Evolutionary conservation across 306 rosid species (phyloP).

Genomic region (Cicer yamashitae): DNA sequence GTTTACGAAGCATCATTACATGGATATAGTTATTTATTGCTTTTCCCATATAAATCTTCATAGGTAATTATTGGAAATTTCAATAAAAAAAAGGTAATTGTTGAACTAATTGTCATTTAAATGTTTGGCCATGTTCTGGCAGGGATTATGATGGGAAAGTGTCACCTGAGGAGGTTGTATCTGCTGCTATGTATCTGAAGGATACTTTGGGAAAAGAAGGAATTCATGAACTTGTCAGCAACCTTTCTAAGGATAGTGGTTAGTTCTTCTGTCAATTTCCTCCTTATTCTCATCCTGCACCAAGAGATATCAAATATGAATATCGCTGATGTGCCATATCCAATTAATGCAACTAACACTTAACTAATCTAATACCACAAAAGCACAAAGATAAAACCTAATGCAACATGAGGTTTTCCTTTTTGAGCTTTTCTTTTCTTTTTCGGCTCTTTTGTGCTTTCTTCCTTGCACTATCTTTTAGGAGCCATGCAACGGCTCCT

Average conservation of each 20-base stretch:
- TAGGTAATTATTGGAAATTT: slow-evolving; percentile 15
- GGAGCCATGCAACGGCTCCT: no score
- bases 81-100: background rate
- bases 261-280: slow-evolving; percentile 31
- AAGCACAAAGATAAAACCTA: background rate
- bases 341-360: background rate
- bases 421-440: background rate
- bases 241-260: slow-evolving; percentile 81
- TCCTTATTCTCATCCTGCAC: slow-evolving; percentile 13
- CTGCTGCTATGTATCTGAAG: slow-evolving; percentile 79
- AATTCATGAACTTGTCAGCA: slow-evolving; percentile 76
- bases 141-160: slow-evolving; percentile 93
- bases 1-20: slow-evolving; percentile 7
- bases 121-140: slow-evolving; percentile 44
- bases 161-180: slow-evolving; percentile 83
- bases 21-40: slow-evolving; percentile 1
- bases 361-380: slow-evolving; percentile 23
- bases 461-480: background rate
- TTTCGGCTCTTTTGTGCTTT: background rate
- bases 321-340: slow-evolving; percentile 18
- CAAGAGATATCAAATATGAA: slow-evolving; percentile 25
- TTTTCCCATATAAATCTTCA: slow-evolving; percentile 15
- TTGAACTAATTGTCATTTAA: slow-evolving; percentile 22
- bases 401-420: slow-evolving; percentile 5
- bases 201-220: slow-evolving; percentile 82